Evolutionary conservation across 257 asterid species (phyloP), one percentile per base, ranked within the genome.

Genomic region (Solanum neorickii): DNA sequence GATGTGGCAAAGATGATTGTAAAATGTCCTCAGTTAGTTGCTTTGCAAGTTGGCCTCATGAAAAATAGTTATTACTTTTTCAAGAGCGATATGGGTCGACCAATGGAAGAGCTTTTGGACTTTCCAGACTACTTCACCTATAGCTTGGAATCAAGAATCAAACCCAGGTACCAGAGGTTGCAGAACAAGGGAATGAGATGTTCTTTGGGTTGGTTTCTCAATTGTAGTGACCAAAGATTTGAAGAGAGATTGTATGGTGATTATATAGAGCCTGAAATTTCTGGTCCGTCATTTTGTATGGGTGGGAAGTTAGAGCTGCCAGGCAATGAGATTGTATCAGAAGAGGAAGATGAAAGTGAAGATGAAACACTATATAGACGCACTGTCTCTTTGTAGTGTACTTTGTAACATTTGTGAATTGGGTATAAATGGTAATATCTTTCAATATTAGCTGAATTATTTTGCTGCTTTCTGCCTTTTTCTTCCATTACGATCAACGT

Each of bases 61-160:
- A 94, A 95, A 87, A 94, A 93, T 83, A 94, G 98, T 88, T 97
- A 76, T 88, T 97, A 94, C 93, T 97, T 88, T 89, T 95, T 94
- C 94, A 95, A 95, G 94, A 95, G 95, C 25, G 99, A 97, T 88
- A 94, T 97, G 92, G 96, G 90, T 9, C 88, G 96, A 89, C 93
- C 96, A 3, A 56, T 94, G 66, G 86, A 92, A 4, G 99, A 97
- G 88, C 95, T 97, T 2, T 93, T 95, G 21, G 97, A 97, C 86
- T 97, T 94, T 86, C 99, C 99, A 6, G 98, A 97, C 68, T 95
- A 94, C 91, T 97, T 97, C 49, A 94, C 99, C 8, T 97, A 97
- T 86, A 94, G 98, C 90, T 90, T 97, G 86, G 98, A 97, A 88
- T 93, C 95, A 18, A 87, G 99, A 90, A 94, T 97, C 90, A 95